A percentile compares a stretch with the other conserved stretches of the same genome.
These are phyloP conservation scores for Porogramme epimiltina DNA, from an alignment of 1,284 basidiomycete species.

Conservation along the genomic window DNA sequence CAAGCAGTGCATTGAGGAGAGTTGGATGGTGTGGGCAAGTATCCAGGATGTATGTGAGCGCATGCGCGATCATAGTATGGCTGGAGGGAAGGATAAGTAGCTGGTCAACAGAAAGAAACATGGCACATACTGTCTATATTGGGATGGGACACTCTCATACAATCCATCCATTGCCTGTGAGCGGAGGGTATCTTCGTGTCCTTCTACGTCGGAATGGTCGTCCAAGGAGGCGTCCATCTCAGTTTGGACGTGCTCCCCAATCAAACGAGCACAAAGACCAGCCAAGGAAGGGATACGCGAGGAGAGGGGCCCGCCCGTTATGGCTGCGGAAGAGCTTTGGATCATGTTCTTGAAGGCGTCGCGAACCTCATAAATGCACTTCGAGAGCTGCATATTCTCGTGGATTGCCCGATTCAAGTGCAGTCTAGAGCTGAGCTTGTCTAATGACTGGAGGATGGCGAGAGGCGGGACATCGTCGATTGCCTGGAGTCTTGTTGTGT, in stretches of 20 bases:
- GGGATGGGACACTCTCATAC: slow-evolving; percentile 51
- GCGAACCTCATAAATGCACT: slow-evolving; percentile 50
- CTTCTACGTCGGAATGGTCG: slow-evolving; percentile 27
- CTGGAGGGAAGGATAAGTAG: slow-evolving; percentile 30
- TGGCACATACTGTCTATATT: slow-evolving; percentile 47
- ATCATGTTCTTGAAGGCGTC: slow-evolving; percentile 56
- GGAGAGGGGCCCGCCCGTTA: neutral
- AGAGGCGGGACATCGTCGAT: slow-evolving; percentile 38
- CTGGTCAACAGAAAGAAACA: neutral
- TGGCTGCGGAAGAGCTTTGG: slow-evolving; percentile 30
- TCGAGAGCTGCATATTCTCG: slow-evolving; percentile 45
- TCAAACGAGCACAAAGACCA: slow-evolving; percentile 47
- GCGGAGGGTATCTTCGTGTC: slow-evolving; percentile 29
- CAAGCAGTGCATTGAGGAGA: slow-evolving; percentile 48
- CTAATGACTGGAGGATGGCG: slow-evolving; percentile 39
- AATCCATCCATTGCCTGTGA: slow-evolving; percentile 41
- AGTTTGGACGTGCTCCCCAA: slow-evolving; percentile 47
- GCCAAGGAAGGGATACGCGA: slow-evolving; percentile 36
- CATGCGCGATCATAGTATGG: slow-evolving; percentile 50
- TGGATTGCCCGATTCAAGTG: slow-evolving; percentile 38
- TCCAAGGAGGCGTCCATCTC: slow-evolving; percentile 32
- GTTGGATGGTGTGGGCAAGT: slow-evolving; percentile 47
- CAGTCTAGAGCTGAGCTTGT: slow-evolving; percentile 34
- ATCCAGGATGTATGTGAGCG: slow-evolving; percentile 47
- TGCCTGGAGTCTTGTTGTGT: neutral